Evolutionary conservation across 257 asterid genomes (phyloP).

Genomic region (Nicotiana sylvestris): DNA sequence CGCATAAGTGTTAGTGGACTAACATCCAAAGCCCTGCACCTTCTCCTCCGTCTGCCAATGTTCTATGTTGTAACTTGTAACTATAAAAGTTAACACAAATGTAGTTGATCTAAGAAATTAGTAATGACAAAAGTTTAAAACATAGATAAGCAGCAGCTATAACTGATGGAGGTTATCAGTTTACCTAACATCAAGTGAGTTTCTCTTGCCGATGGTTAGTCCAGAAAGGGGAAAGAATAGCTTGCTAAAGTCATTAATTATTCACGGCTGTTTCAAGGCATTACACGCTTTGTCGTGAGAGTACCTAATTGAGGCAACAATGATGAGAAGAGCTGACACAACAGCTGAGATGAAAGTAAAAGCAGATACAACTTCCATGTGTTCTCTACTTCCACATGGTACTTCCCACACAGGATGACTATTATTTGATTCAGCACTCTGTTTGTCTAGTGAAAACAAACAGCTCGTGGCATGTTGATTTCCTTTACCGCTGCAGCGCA

Average conservation of each 20-base stretch:
- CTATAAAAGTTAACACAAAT: not conserved
- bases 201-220: not conserved
- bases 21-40: no score
- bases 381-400: conserved; percentile 66
- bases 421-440: conserved; percentile 13
- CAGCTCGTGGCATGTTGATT: conserved; percentile 24
- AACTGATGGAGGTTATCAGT: not conserved
- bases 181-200: not conserved
- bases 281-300: conserved; percentile 13
- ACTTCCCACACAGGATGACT: conserved; percentile 48
- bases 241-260: not conserved
- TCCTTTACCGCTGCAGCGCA: conserved; percentile 35
- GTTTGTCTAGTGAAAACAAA: conserved; percentile 19
- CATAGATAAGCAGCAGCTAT: not conserved
- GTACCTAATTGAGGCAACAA: conserved; percentile 35
- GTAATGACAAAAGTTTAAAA: not conserved
- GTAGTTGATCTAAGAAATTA: not conserved
- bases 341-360: conserved; percentile 56
- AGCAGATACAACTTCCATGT: conserved; percentile 44
- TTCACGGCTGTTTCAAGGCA: conserved; percentile 23
- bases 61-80: no score
- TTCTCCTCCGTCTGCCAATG: no score
- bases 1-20: no score
- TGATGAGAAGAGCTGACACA: conserved; percentile 46
- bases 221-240: not conserved